Evolutionary conservation across 2,329 filamentous ascomycete genomes (phyloP), one percentile per base, ranked within the genome.

Genomic region (Aspergillus costaricaensis): DNA sequence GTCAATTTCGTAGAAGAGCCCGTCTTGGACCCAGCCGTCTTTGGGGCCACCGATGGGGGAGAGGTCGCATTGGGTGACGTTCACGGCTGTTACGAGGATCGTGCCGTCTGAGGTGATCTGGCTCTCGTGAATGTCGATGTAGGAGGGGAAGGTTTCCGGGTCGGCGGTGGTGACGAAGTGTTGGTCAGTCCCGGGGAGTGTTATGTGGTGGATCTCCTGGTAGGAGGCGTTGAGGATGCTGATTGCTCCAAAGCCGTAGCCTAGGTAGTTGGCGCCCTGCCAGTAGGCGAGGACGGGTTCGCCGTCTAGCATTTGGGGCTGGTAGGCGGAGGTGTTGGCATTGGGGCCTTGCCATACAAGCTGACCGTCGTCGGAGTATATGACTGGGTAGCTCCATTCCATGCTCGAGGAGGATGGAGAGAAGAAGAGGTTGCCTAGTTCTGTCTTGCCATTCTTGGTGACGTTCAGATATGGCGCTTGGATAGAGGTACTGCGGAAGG

Each of bases 1-100:
- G 44, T 72, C 69, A 19, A 71, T 69, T 48, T 70, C 68, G 48
- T 68, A 68, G 48, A 71, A 61, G n/a, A 71, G 62, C 1, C 67
- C 66, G 55, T 74, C 69, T 12, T 67, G 50, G 2, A 71, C 59
- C 65, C 68, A 72, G 19, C 66, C 68, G 39, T 71, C 55, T 19
- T 61, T 61, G 2, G 65, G 62, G 3, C 69, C 68, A 12, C 67
- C 66, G 17, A 72, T 43, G 3, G 63, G 27, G 10, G 32, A 36
- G 12, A 36, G 32, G 5, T 36, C 32, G 12, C 2, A 5, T 36
- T 36, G 32, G 12, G 32, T 36, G 32, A 36, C 32, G 32, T 36
- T 36, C 32, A 36, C 32, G 32, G 32, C 32, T 36, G 32, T 67
- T 4, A 72, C 60, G 3, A 71, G 62, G 14, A 70, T 65, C 0